Evolutionary conservation across 139 green algal species (phyloP).

Genomic region (Coelastrella sp.): DNA sequence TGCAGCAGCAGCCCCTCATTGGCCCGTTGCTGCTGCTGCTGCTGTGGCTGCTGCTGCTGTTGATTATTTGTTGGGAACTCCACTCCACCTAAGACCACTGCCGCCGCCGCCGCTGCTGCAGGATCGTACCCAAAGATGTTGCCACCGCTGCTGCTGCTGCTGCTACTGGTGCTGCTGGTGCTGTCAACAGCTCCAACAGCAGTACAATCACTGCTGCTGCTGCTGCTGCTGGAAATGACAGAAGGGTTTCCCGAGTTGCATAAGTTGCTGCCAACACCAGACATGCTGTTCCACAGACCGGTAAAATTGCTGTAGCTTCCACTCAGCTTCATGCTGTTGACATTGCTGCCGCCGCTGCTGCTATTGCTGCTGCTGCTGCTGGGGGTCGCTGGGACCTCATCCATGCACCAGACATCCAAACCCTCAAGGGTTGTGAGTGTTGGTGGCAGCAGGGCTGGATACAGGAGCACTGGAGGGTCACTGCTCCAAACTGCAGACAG

Average conservation of each 20-base stretch:
- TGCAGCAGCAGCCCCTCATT: slow-evolving; percentile 6
- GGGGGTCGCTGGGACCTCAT: background rate
- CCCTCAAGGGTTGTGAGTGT: slow-evolving; percentile 27
- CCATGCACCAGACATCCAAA: slow-evolving; percentile 38
- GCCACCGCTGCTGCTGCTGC: background rate
- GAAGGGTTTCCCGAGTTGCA: background rate
- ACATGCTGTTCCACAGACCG: background rate
- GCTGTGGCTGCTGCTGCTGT: background rate
- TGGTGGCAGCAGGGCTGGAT: slow-evolving; percentile 27
- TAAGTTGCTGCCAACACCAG: slow-evolving; percentile 17
- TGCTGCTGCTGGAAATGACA: too few species aligned
- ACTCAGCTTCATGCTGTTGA: slow-evolving; percentile 1
- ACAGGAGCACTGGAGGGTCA: slow-evolving; percentile 41
- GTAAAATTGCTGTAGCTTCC: slow-evolving; percentile 24
- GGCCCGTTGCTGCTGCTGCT: background rate
- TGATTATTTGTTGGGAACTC: background rate
- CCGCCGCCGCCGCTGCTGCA: background rate
- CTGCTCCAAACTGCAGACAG: slow-evolving; percentile 40
- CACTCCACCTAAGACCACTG: background rate
- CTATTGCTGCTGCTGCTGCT: background rate
- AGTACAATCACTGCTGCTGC: background rate
- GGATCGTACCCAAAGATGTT: background rate
- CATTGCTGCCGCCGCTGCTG: background rate
- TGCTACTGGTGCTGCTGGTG: background rate
- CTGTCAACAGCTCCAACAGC: background rate